Base-by-base conservation (phyloP, 1,284 basidiomycete species). In the Ceratobasidium sp. region DNA sequence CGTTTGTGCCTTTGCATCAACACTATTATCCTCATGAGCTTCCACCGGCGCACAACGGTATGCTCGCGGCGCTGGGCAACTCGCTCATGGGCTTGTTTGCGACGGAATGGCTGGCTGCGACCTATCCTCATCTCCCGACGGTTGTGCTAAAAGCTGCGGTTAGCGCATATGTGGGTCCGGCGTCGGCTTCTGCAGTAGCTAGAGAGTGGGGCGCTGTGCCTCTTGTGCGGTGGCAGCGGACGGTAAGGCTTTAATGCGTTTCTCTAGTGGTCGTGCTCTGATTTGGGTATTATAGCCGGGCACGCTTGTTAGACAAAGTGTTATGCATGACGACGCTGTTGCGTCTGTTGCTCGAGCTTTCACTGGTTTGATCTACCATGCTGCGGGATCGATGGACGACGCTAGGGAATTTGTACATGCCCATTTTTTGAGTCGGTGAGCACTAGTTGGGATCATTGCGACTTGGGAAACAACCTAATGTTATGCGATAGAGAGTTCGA, bases 51-150 rank as follows among this genome's bases (percentile, higher is more conserved):
- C 90, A 90, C 48, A 98, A 99, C 85, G 92, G 89, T n/a, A 90
- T 94, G 65, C 89, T 98, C 4, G 88, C 93, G 0, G 85, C 90
- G 0, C 85, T 98, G 6, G 97, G 97, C 44, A 99, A 99, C 86
- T 90, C 94, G 0, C 88, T 99, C 73, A 89, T 99, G 83, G 97
- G 97, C 70, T 88, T 99, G 54, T 95, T 99, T 81, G 94, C 95
- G 4, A 88, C 94, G 0, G 97, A 99, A 86, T 91, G 93, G 83
- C 86, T 99, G 44, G 89, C 95, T 78, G 88, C 93, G 8, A 88
- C 91, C 64, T 99, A 94, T 84, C 97, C 98, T 0, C 93, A 98
- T 84, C 88, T 99, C 30, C 97, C 97, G 1, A 96, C 95, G 30
- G 90, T 93, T 70, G 95, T 96, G 23, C 86, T 97, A 81, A 97